Evolutionary conservation across 495 filamentous ascomycete species (phyloP).

Genomic region (Astrothelium macrocarpum): DNA sequence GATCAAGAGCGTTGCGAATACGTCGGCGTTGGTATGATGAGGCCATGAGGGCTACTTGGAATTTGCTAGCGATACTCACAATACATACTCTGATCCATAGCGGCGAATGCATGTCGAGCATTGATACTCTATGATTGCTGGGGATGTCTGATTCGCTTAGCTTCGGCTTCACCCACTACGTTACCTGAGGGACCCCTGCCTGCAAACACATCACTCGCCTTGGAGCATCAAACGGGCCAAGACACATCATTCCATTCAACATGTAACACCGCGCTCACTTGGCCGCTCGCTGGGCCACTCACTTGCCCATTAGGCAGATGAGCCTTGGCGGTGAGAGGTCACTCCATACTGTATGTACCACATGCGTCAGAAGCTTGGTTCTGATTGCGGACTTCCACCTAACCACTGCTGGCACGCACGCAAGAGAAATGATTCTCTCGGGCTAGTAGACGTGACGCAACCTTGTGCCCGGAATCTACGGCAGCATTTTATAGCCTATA

Average conservation of each 20-base stretch:
- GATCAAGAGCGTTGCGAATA: neutral
- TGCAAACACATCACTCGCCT: too few species aligned
- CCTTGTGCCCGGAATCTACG: too few species aligned
- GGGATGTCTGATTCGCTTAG: too few species aligned
- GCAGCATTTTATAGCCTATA: too few species aligned
- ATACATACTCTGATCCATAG: neutral
- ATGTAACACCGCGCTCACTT: neutral
- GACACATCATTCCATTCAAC: too few species aligned
- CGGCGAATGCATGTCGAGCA: neutral
- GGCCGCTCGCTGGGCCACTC: too few species aligned
- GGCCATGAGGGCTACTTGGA: neutral
- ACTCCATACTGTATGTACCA: too few species aligned
- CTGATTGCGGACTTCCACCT: neutral
- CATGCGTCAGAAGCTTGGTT: neutral
- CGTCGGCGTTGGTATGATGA: neutral
- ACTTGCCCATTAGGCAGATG: neutral
- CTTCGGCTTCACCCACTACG: too few species aligned
- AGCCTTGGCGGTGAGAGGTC: neutral
- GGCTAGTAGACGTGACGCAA: too few species aligned
- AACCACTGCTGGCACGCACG: neutral
- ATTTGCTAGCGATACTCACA: neutral
- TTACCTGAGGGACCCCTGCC: too few species aligned
- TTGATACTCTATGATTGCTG: too few species aligned
- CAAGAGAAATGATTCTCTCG: neutral
- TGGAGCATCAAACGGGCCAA: too few species aligned